Percentiles rank a stretch among this genome's conserved stretches.
Evolutionary conservation across 31 red algal genomes (phyloP).

Genomic region (Odonthalia washingtoniensis): DNA sequence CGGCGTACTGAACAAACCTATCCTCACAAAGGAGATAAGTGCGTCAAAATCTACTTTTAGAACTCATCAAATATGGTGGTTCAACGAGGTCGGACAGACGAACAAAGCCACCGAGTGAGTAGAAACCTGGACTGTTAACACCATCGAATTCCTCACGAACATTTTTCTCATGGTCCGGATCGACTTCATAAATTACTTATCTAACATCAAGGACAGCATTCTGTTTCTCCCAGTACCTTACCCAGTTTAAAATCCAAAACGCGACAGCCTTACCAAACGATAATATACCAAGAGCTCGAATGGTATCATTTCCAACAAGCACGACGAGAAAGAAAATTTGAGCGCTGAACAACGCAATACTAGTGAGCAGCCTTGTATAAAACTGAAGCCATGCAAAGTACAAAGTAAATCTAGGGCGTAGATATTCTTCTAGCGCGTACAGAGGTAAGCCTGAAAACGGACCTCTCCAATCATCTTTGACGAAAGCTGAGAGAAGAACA

Average conservation of each 20-base stretch:
- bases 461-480: constrained; percentile 65
- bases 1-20: too few relatives aligned
- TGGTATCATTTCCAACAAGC: neutral
- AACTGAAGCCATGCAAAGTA: constrained; percentile 74
- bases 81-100: constrained; percentile 61
- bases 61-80: too few relatives aligned
- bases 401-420: constrained; percentile 65
- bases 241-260: constrained; percentile 78
- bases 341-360: constrained; percentile 33
- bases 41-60: too few relatives aligned
- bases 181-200: constrained; percentile 57
- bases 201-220: constrained; percentile 70
- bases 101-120: constrained; percentile 84
- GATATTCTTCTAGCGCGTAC: constrained; percentile 69
- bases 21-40: too few relatives aligned
- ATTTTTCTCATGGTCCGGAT: constrained; percentile 73
- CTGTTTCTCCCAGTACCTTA: constrained; percentile 77
- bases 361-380: constrained; percentile 50
- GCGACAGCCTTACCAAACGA: constrained; percentile 24
- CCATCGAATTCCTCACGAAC: constrained; percentile 73
- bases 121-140: constrained; percentile 69
- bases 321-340: constrained; percentile 5
- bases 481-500: constrained; percentile 38
- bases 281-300: constrained; percentile 21
- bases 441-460: constrained; percentile 58